A percentile compares a stretch with the other conserved stretches of the same genome.
Conservation (phyloP, 306 rosid species). For the Leucaena leucocephala region DNA sequence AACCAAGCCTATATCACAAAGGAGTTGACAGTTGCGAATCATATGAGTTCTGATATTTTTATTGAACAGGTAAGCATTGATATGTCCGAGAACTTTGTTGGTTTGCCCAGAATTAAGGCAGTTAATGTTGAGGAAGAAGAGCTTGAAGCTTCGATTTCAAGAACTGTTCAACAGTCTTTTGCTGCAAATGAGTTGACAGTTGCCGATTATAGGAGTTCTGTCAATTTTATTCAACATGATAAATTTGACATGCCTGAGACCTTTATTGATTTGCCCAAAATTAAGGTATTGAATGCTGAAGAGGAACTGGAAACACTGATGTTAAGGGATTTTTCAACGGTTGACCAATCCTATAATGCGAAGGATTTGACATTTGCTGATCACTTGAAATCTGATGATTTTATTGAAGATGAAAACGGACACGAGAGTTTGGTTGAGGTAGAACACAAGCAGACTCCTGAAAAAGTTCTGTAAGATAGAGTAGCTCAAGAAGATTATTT, state of each 20-base stretch:
- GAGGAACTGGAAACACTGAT: conserved; percentile 17
- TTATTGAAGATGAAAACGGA: conserved; percentile 32
- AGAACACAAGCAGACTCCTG: conserved; percentile 23
- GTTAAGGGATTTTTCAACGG: conserved; percentile 23
- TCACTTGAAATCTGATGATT: not conserved
- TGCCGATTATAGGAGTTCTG: conserved; percentile 1
- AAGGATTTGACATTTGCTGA: conserved; percentile 18
- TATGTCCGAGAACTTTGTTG: conserved; percentile 27
- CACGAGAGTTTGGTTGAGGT: conserved; percentile 2
- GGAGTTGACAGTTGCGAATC: conserved; percentile 11
- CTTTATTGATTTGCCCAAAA: conserved; percentile 34
- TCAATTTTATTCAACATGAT: conserved; percentile 28
- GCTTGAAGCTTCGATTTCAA: conserved; percentile 5
- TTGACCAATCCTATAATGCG: conserved; percentile 31
- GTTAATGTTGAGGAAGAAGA: conserved; percentile 33
- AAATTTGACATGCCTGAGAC: conserved; percentile 27
- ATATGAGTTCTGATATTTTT: not conserved
- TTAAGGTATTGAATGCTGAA: conserved; percentile 34
- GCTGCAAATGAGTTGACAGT: conserved; percentile 13
- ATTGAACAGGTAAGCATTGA: not conserved
- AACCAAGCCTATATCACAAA: conserved; percentile 33
- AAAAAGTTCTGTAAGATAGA: conserved; percentile 31
- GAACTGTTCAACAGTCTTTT: conserved; percentile 26
- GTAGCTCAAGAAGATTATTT: conserved; percentile 25
- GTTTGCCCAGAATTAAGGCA: conserved; percentile 41